Conservation (phyloP, 2,329 filamentous ascomycete species). For the Colletotrichum somersetense region DNA sequence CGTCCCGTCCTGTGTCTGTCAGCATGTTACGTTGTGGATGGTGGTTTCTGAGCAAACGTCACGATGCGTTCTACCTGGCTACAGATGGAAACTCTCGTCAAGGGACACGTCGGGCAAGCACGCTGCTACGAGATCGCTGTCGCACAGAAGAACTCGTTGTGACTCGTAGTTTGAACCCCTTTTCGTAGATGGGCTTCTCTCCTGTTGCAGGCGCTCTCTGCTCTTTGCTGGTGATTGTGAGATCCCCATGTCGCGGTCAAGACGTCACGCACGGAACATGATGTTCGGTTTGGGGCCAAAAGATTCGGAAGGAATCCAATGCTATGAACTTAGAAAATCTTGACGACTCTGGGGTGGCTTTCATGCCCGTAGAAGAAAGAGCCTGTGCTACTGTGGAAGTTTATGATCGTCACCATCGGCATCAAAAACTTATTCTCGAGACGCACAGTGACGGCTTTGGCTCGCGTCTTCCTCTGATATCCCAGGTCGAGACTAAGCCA, state of each 20-base stretch:
- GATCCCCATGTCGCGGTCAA: background rate
- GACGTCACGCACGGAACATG: too few relatives aligned
- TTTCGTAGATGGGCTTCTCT: background rate
- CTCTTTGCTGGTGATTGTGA: background rate
- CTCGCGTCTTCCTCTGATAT: background rate
- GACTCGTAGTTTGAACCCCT: too few relatives aligned
- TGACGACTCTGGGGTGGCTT: too few relatives aligned
- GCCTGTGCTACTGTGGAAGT: background rate
- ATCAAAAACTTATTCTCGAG: too few relatives aligned
- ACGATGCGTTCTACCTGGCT: slow-evolving; percentile 8
- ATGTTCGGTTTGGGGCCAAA: too few relatives aligned
- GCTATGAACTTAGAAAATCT: too few relatives aligned
- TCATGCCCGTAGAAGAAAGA: too few relatives aligned
- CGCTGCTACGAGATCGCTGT: background rate
- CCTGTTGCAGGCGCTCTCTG: background rate
- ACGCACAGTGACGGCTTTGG: background rate
- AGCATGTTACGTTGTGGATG: slow-evolving; percentile 32
- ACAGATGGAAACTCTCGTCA: too few relatives aligned
- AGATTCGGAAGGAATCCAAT: too few relatives aligned
- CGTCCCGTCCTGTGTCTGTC: slow-evolving; percentile 4
- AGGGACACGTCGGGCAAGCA: background rate
- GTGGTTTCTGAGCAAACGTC: slow-evolving; percentile 9
- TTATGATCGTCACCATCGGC: background rate
- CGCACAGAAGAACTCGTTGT: background rate
- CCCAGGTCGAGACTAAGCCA: background rate